Conservation (phyloP, 2,329 filamentous ascomycete species). For the Exophiala phaeomuriformis region DNA sequence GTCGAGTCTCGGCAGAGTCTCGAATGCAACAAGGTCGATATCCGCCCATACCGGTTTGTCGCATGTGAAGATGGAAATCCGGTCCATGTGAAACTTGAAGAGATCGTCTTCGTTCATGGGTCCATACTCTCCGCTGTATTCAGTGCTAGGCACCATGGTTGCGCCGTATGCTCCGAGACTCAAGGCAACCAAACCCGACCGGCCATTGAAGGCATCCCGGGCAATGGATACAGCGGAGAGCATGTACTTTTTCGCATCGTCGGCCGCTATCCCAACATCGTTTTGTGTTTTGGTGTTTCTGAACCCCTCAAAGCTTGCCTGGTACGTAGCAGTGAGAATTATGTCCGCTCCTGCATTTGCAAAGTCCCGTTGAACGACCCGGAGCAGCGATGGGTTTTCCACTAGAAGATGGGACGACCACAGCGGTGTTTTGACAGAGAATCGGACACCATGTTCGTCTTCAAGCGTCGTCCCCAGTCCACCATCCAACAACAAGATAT, state of each 20-base stretch:
- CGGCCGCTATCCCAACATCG: constrained; percentile 13
- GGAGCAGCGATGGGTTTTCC: constrained; percentile 45
- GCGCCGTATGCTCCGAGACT: constrained; percentile 62
- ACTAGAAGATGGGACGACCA: constrained; percentile 64
- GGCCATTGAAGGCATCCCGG: constrained; percentile 33
- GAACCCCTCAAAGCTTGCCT: constrained; percentile 54
- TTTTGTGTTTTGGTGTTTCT: constrained; percentile 36
- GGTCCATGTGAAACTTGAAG: constrained; percentile 50
- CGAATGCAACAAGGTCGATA: constrained; percentile 53
- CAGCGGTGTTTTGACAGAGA: constrained; percentile 50
- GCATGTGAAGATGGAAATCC: constrained; percentile 48
- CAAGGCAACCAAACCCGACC: constrained; percentile 45
- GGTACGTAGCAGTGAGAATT: constrained; percentile 61
- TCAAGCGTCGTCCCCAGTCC: constrained; percentile 61
- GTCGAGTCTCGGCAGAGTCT: constrained; percentile 58
- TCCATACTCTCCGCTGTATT: constrained; percentile 56
- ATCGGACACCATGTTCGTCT: constrained; percentile 47
- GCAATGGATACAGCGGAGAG: constrained; percentile 35
- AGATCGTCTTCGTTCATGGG: constrained; percentile 43
- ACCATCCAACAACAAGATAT: constrained; percentile 54
- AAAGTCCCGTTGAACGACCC: constrained; percentile 52
- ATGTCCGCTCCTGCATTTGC: constrained; percentile 53
- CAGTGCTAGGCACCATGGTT: constrained; percentile 57
- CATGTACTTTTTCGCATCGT: constrained; percentile 30
- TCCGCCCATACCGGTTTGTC: constrained; percentile 33